Percentiles rank a stretch among this genome's conserved stretches.
phyloP scores from a whole-genome alignment of 129 eudicot species.

The Saposhnikovia divaricata region DNA sequence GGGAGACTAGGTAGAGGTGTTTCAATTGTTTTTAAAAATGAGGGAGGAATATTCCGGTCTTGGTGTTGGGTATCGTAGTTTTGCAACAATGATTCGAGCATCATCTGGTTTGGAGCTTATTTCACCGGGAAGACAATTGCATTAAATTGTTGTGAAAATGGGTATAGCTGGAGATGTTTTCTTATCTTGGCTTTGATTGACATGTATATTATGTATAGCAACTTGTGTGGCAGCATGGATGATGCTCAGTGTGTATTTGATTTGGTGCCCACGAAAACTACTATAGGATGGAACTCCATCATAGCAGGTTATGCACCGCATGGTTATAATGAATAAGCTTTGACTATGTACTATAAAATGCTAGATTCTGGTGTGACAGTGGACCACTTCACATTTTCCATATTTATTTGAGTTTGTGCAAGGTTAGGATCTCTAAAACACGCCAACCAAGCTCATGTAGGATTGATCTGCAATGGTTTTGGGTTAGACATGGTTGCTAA shows the following conservation, averaged over 20 bases:
- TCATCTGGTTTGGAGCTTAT: conserved; percentile 60
- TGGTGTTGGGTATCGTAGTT: conserved; percentile 50
- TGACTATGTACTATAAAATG: conserved; percentile 64
- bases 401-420: too few relatives aligned
- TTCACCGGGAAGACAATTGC: conserved; percentile 63
- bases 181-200: conserved; percentile 72
- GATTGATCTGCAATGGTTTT: too few relatives aligned
- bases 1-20: conserved; percentile 23
- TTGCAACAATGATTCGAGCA: conserved; percentile 63
- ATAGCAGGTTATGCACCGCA: conserved; percentile 22
- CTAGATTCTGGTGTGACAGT: too few relatives aligned
- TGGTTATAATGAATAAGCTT: conserved; percentile 74
- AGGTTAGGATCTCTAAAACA: too few relatives aligned
- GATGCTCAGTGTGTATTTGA: conserved; percentile 69
- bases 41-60: conserved; percentile 38
- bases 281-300: conserved; percentile 67
- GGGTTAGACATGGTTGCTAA: too few relatives aligned
- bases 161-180: conserved; percentile 38
- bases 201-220: conserved; percentile 30
- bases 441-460: too few relatives aligned
- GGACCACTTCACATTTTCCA: too few relatives aligned
- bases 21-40: conserved; percentile 41
- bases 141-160: conserved; percentile 53
- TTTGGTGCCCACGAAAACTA: conserved; percentile 59
- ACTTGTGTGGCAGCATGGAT: too few relatives aligned